Evolutionary conservation across 169 alveolate species (phyloP).

Genomic region (Miamiensis avidus): DNA sequence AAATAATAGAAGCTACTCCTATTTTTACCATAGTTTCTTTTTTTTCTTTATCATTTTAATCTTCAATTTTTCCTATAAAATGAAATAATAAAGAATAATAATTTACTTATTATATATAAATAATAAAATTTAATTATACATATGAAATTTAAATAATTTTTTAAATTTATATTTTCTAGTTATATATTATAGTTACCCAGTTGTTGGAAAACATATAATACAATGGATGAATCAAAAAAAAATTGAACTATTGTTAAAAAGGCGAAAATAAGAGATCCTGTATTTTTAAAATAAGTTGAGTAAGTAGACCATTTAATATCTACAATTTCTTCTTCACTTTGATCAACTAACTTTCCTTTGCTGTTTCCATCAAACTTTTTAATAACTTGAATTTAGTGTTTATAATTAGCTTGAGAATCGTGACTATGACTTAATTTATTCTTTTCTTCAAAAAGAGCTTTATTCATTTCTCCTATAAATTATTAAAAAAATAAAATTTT

Average conservation of each 20-base stretch:
- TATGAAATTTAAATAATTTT: neutral
- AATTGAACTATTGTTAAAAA: neutral
- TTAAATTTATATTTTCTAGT: neutral
- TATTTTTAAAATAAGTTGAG: too few species aligned
- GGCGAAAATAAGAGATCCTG: neutral
- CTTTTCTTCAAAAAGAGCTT: too few species aligned
- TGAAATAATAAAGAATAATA: neutral
- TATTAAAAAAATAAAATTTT: too few species aligned
- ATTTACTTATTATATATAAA: neutral
- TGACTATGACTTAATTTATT: too few species aligned
- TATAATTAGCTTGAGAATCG: too few species aligned
- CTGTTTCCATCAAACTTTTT: neutral
- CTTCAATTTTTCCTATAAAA: neutral
- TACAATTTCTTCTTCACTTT: neutral
- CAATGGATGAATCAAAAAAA: too few species aligned
- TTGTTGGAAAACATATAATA: too few species aligned
- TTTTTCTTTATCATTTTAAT: neutral
- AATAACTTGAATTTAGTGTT: too few species aligned
- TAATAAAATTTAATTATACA: too few species aligned
- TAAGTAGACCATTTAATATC: neutral
- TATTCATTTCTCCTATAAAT: too few species aligned
- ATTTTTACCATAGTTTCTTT: too few species aligned
- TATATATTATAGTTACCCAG: neutral
- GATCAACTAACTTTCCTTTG: neutral
- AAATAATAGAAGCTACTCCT: neutral